These are phyloP conservation scores for Pleurotus sapidus DNA, from an alignment of 768 basidiomycete species.

Conservation along the genomic window DNA sequence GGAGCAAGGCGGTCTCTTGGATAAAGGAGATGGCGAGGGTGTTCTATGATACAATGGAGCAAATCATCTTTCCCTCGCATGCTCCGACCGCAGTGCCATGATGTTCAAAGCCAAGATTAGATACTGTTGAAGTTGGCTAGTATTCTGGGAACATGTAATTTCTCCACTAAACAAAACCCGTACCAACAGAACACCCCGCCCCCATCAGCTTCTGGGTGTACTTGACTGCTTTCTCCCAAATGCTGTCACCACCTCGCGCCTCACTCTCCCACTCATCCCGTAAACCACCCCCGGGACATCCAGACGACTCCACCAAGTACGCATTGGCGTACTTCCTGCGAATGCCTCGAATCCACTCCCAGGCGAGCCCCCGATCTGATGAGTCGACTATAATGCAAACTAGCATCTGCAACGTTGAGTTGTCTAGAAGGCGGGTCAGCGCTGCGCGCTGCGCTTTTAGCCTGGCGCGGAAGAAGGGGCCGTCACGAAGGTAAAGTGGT, in stretches of 20 bases:
- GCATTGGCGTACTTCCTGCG: conserved; percentile 8
- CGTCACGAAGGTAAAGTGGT: conserved; percentile 13
- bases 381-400: conserved; percentile 16
- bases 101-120: too few relatives aligned
- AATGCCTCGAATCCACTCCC: conserved; percentile 15
- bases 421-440: too few relatives aligned
- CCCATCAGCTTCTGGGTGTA: conserved; percentile 8
- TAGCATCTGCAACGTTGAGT: conserved; percentile 7
- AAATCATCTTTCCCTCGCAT: too few relatives aligned
- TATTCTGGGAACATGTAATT: too few relatives aligned
- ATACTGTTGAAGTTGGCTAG: too few relatives aligned
- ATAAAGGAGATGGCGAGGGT: too few relatives aligned
- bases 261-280: conserved; percentile 24
- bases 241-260: conserved; percentile 17
- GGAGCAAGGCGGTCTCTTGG: too few relatives aligned
- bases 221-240: conserved; percentile 21
- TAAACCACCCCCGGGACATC: neutral
- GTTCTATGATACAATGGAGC: too few relatives aligned
- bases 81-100: too few relatives aligned
- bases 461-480: conserved; percentile 13
- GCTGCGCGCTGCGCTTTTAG: neutral
- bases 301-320: conserved; percentile 10
- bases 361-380: conserved; percentile 5
- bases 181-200: too few relatives aligned
- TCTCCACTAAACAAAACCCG: too few relatives aligned